These are phyloP conservation scores for Apiospora saccharicola DNA, from an alignment of 2,329 filamentous ascomycete genomes.

Conservation along the genomic window DNA sequence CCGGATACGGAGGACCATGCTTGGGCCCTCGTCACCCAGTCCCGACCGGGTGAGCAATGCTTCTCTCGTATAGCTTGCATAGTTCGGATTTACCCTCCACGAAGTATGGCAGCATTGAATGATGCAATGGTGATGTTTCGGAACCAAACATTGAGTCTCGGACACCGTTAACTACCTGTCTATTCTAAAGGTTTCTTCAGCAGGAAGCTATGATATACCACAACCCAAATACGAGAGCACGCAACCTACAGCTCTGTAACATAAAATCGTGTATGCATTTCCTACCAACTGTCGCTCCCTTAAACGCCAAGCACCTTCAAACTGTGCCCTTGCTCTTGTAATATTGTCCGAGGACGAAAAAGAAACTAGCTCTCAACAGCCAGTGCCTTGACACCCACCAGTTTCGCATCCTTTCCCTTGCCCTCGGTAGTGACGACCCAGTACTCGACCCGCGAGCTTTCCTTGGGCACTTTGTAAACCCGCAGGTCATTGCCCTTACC, in stretches of 20 bases:
- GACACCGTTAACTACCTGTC: neutral
- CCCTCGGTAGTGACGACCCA: conserved; percentile 75
- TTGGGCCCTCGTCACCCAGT: neutral
- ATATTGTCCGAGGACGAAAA: neutral
- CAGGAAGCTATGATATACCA: neutral
- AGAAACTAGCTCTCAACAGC: conserved; percentile 72
- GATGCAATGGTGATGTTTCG: neutral
- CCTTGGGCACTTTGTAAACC: conserved; percentile 75
- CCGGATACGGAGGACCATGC: neutral
- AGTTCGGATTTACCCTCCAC: neutral
- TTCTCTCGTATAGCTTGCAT: neutral
- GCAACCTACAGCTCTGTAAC: neutral
- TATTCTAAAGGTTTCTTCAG: neutral
- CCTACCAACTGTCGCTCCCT: neutral
- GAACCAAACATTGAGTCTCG: neutral
- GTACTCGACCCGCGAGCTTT: conserved; percentile 74
- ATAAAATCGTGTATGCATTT: neutral
- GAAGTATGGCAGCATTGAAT: neutral
- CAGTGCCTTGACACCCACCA: conserved; percentile 82
- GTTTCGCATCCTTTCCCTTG: conserved; percentile 60
- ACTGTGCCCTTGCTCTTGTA: neutral
- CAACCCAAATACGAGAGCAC: neutral
- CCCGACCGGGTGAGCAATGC: too few species aligned
- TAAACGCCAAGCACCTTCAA: neutral
- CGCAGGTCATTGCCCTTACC: conserved; percentile 72